Conservation (phyloP, 345 rosid genomes). For the Populus euphratica region DNA sequence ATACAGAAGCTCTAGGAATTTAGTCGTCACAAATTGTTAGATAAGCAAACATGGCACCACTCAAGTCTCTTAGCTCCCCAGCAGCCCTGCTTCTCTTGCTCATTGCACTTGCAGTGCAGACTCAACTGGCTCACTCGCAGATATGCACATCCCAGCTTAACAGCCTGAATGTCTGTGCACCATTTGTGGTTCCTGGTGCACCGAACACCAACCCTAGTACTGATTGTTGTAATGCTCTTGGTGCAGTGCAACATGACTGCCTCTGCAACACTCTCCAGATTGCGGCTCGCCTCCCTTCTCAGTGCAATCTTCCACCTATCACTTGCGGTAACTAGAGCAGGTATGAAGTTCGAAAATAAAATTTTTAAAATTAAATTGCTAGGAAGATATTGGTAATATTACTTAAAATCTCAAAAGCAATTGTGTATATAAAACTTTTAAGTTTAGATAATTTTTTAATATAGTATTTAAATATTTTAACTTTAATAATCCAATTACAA, state of each 20-base stretch:
- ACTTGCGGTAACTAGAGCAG: constrained; percentile 28
- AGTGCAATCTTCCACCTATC: constrained; percentile 61
- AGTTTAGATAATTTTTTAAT: too few species aligned
- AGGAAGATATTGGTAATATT: background rate
- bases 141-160: constrained; percentile 53
- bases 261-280: constrained; percentile 79
- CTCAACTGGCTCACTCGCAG: constrained; percentile 36
- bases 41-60: constrained; percentile 11
- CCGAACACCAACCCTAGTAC: constrained; percentile 36
- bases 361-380: background rate
- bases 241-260: constrained; percentile 55
- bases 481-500: too few species aligned
- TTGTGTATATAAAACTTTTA: too few species aligned
- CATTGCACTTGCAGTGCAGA: constrained; percentile 27
- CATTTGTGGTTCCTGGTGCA: constrained; percentile 66
- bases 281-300: constrained; percentile 66
- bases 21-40: background rate
- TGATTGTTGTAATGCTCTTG: constrained; percentile 62
- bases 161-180: constrained; percentile 62
- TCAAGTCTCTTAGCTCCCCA: constrained; percentile 4
- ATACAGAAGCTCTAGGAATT: background rate
- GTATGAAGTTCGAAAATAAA: background rate
- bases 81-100: constrained; percentile 27
- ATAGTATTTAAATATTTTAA: too few species aligned
- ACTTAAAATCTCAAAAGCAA: background rate